Conservation (phyloP, 2,329 filamentous ascomycete species). For the Colletotrichum costaricense region DNA sequence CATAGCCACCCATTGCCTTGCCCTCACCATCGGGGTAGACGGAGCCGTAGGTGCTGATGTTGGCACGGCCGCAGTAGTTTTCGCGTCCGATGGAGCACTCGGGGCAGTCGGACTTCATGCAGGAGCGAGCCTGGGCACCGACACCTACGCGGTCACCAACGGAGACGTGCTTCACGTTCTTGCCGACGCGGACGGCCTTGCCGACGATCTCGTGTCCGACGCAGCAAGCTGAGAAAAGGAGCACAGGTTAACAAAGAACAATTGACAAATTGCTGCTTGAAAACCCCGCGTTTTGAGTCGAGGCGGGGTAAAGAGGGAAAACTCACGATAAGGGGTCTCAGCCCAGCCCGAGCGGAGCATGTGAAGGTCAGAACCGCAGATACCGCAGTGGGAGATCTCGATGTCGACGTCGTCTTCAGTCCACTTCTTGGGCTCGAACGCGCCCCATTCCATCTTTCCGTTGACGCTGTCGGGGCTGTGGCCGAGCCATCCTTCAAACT, state of each 20-base stretch:
- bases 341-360: constrained; percentile 66
- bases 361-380: constrained; percentile 73
- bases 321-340: constrained; percentile 52
- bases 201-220: constrained; percentile 76
- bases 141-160: constrained; percentile 74
- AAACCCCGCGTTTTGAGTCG: background rate
- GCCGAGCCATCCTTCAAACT: constrained; percentile 65
- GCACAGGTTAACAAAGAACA: background rate
- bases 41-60: constrained; percentile 65
- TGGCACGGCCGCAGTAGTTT: constrained; percentile 52
- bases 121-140: constrained; percentile 69
- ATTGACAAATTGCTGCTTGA: background rate
- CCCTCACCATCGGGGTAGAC: constrained; percentile 61
- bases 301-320: constrained; percentile 11
- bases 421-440: constrained; percentile 73
- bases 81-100: constrained; percentile 55
- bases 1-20: constrained; percentile 70
- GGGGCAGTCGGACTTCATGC: constrained; percentile 56
- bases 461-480: constrained; percentile 51
- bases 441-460: constrained; percentile 65
- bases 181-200: constrained; percentile 64
- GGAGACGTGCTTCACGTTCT: constrained; percentile 58
- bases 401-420: constrained; percentile 75
- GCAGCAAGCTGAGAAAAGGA: constrained; percentile 53
- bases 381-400: constrained; percentile 72